Evolutionary conservation across 169 alveolate species (phyloP).

Genomic region (Plasmodium coatneyi): DNA sequence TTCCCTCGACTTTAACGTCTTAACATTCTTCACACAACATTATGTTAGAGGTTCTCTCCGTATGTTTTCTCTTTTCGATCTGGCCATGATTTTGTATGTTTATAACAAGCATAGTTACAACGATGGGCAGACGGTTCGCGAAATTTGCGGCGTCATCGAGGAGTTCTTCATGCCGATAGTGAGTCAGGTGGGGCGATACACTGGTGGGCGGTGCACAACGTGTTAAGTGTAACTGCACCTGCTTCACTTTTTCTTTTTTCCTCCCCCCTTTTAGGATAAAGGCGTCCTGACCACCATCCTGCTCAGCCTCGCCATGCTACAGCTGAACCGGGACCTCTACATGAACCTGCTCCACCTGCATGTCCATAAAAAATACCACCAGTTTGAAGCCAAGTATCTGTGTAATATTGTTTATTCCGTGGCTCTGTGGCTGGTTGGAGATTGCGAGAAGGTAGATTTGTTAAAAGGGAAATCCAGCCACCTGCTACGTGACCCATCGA

Average conservation of each 20-base stretch:
- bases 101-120: conserved; percentile 57
- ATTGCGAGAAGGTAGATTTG: not conserved
- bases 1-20: conserved; percentile 18
- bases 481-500: not conserved
- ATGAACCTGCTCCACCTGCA: not conserved
- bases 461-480: not conserved
- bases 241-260: not conserved
- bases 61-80: conserved; percentile 32
- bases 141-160: conserved; percentile 1
- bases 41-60: conserved; percentile 8
- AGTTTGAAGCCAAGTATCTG: conserved; percentile 62
- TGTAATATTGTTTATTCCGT: conserved; percentile 60
- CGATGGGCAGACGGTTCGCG: conserved; percentile 9
- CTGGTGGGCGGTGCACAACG: not conserved
- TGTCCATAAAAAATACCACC: conserved; percentile 37
- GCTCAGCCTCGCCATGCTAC: conserved; percentile 30
- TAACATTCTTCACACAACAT: conserved; percentile 55
- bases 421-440: conserved; percentile 23
- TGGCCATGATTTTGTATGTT: conserved; percentile 42
- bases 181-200: not conserved
- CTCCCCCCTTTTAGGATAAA: conserved; percentile 31
- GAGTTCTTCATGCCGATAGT: conserved; percentile 20
- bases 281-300: conserved; percentile 65
- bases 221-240: not conserved
- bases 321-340: conserved; percentile 13